Percentiles rank a stretch among this genome's conserved stretches.
Conservation (phyloP, 73 alveolate species). For the Paramecium caudatum region DNA sequence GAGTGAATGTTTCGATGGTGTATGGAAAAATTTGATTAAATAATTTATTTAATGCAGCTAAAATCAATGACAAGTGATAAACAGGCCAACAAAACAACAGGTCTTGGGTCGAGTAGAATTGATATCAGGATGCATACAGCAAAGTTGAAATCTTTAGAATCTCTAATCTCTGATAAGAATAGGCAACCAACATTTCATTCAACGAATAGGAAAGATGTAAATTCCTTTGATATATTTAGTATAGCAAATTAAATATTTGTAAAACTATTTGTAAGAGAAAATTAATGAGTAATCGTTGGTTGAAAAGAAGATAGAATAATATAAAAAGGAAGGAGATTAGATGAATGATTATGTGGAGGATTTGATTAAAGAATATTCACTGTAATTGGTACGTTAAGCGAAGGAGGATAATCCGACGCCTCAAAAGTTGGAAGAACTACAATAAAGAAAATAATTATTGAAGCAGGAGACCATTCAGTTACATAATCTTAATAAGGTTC, state of each 20-base stretch:
- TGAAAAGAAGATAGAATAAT: slow-evolving; percentile 34
- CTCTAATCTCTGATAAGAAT: neutral
- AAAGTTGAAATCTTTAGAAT: slow-evolving; percentile 55
- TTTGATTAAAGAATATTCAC: slow-evolving; percentile 9
- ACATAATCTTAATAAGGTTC: slow-evolving; percentile 45
- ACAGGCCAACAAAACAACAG: slow-evolving; percentile 35
- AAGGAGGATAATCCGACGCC: neutral
- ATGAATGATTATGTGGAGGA: slow-evolving; percentile 58
- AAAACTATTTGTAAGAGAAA: neutral
- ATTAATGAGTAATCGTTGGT: neutral
- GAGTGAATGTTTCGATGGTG: slow-evolving; percentile 67
- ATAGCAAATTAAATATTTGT: slow-evolving; percentile 12
- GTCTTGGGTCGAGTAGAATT: slow-evolving; percentile 54
- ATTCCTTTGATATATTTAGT: neutral
- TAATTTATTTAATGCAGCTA: neutral
- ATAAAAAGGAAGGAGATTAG: slow-evolving; percentile 63
- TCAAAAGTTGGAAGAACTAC: neutral
- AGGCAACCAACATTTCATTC: neutral
- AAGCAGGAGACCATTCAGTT: slow-evolving; percentile 38
- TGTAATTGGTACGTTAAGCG: slow-evolving; percentile 3
- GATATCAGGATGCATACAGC: neutral
- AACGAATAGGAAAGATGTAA: slow-evolving; percentile 30
- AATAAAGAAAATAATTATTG: slow-evolving; percentile 1
- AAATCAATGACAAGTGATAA: neutral
- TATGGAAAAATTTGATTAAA: slow-evolving; percentile 48